Evolutionary conservation across 2,329 filamentous ascomycete species (phyloP).

Genomic region (Orbilia oligospora): DNA sequence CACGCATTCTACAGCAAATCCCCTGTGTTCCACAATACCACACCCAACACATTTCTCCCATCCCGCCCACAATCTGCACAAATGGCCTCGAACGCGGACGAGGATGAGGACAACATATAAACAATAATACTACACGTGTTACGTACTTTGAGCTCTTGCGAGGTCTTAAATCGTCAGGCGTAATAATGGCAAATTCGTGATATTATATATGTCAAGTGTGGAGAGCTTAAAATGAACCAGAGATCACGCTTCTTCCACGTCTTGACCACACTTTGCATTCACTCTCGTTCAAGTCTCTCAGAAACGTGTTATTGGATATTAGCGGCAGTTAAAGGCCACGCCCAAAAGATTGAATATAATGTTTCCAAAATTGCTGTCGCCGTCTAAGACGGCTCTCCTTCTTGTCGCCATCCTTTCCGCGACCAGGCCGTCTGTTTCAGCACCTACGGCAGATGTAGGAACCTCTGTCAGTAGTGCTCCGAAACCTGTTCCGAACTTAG

Average conservation of each 20-base stretch:
- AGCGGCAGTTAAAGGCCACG: conserved; percentile 8
- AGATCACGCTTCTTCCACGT: conserved; percentile 41
- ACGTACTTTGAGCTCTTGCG: conserved; percentile 54
- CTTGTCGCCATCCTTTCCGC: conserved; percentile 21
- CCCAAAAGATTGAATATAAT: conserved; percentile 12
- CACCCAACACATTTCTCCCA: conserved; percentile 44
- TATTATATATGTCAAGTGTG: background rate
- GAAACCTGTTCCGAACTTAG: conserved; percentile 23
- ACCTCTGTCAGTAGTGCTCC: conserved; percentile 49
- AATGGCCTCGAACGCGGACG: conserved; percentile 36
- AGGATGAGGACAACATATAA: background rate
- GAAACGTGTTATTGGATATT: conserved; percentile 30
- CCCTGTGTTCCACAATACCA: conserved; percentile 36
- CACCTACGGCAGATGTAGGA: conserved; percentile 29
- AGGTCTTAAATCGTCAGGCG: conserved; percentile 21
- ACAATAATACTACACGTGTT: conserved; percentile 23
- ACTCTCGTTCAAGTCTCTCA: conserved; percentile 19
- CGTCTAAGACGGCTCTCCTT: background rate
- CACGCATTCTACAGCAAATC: conserved; percentile 53
- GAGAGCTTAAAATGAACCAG: background rate
- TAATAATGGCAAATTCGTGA: conserved; percentile 11
- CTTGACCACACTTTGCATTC: conserved; percentile 10
- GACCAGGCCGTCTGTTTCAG: conserved; percentile 10
- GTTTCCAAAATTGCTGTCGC: background rate
- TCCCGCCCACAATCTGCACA: conserved; percentile 19